Evolutionary conservation across 1,284 basidiomycete genomes (phyloP), one percentile per base, ranked within the genome.

Genomic region (Cutaneotrichosporon daszewskae): DNA sequence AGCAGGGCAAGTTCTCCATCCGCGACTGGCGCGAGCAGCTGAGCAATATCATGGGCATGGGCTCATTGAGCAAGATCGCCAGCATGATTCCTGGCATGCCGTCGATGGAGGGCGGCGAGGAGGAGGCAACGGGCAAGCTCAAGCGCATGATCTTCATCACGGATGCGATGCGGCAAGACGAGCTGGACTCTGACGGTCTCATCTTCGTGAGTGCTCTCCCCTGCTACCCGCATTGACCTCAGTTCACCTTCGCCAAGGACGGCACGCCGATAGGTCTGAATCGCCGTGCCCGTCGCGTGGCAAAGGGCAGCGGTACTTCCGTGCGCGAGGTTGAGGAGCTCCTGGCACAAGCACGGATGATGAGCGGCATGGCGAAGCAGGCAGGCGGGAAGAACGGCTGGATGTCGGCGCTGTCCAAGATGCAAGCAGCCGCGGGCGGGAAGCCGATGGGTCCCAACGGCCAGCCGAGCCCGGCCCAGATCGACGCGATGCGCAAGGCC

Each of bases 81-180:
- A 91, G 88, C 17, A 98, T 98, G 91, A 98, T 99, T 50, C 94
- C 94, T 3, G 94, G 94, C 24, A 80, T 99, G 58, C 85, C 89
- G 14, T 84, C 87, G 54, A 77, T 97, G 45, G 82, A 85, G 62
- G 91, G 87, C 29, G 84, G 84, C 23, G 88, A 90, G 63, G 91
- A 95, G 65, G 94, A 96, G 62, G 83, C 86, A 1, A 55, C 64
- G 4, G 71, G 80, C 55, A 84, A 88, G 48, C 85, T 99, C 82
- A 97, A 97, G 74, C 83, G 91, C 51, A 92, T 99, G 87, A 87
- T 97, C 55, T 98, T 87, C 75, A 97, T 99, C 65, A 96, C 90
- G 18, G 94, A 99, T 72, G 90, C 87, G 60, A 99, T 99, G 94
- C 88, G 90, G 31, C 79, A 83, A 14, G 75, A 75, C 43, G 95